These are phyloP conservation scores for Kalanchoe fedtschenkoi DNA, from an alignment of 164 flowering plant species.

Conservation along the genomic window DNA sequence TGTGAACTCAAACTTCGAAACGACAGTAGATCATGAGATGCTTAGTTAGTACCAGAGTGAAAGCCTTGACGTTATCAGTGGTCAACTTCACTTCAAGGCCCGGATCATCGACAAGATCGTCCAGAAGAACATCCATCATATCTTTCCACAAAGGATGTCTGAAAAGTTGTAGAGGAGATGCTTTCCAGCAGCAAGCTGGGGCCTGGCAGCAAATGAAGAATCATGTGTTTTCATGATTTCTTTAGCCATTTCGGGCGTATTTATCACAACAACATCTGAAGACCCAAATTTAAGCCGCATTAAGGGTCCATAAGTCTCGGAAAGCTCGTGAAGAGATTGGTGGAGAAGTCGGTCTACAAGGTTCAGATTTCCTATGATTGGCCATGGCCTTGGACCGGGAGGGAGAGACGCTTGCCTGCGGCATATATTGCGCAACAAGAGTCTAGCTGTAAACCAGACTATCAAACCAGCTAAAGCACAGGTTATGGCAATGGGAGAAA, in stretches of 20 bases:
- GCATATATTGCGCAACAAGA: background rate
- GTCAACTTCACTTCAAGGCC: slow-evolving; percentile 54
- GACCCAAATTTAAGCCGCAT: slow-evolving; percentile 13
- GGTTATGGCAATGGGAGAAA: too few relatives aligned
- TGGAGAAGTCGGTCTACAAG: slow-evolving; percentile 8
- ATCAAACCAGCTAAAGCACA: background rate
- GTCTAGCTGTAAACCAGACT: background rate
- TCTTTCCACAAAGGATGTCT: slow-evolving; percentile 84
- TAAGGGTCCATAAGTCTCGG: slow-evolving; percentile 13
- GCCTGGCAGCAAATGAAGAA: slow-evolving; percentile 54
- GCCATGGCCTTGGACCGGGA: slow-evolving; percentile 13
- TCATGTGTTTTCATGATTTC: slow-evolving; percentile 11
- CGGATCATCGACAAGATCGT: slow-evolving; percentile 71
- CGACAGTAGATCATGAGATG: background rate
- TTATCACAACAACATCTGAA: slow-evolving; percentile 9
- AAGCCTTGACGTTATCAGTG: slow-evolving; percentile 49
- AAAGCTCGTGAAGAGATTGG: slow-evolving; percentile 14
- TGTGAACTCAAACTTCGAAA: too few relatives aligned
- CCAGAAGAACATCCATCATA: slow-evolving; percentile 64
- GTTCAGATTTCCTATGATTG: slow-evolving; percentile 18
- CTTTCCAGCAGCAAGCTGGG: slow-evolving; percentile 52
- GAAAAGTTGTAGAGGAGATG: slow-evolving; percentile 71
- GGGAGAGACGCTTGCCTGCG: slow-evolving; percentile 9
- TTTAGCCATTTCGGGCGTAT: slow-evolving; percentile 8
- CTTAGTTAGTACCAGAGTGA: slow-evolving; percentile 26